A percentile compares a stretch with the other conserved stretches of the same genome.
These are phyloP conservation scores for Coemansia sp. DNA, from an alignment of 192 early-diverging fungal genomes.

Conservation along the genomic window DNA sequence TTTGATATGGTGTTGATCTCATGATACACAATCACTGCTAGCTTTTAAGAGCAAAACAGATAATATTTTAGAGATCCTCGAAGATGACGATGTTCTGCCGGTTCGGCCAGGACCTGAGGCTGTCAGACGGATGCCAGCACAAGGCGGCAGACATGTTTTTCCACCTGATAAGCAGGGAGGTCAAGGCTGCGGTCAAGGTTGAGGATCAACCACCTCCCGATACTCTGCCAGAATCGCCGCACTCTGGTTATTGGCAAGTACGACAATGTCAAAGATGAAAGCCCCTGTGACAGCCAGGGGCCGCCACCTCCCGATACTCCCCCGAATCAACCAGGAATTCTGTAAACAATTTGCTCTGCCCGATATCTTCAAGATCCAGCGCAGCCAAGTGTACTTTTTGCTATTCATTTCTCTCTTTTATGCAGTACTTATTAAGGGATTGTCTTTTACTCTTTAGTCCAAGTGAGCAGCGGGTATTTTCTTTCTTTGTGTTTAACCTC, in stretches of 20 bases:
- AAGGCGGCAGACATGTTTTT: constrained; percentile 53
- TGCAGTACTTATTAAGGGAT: neutral
- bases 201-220: constrained; percentile 18
- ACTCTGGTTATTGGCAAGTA: constrained; percentile 36
- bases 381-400: constrained; percentile 5
- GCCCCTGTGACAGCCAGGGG: constrained; percentile 46
- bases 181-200: constrained; percentile 7
- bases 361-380: constrained; percentile 33
- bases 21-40: neutral
- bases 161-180: constrained; percentile 42
- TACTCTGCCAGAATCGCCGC: constrained; percentile 23
- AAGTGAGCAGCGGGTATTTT: too few relatives aligned
- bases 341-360: constrained; percentile 41
- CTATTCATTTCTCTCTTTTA: neutral
- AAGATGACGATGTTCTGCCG: constrained; percentile 52
- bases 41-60: neutral
- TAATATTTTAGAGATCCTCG: neutral
- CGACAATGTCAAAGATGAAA: constrained; percentile 39
- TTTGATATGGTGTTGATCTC: too few relatives aligned
- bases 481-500: too few relatives aligned
- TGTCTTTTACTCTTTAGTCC: neutral
- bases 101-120: constrained; percentile 55
- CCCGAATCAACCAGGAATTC: constrained; percentile 46
- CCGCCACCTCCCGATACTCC: constrained; percentile 50
- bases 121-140: constrained; percentile 50